phyloP scores from a whole-genome alignment of 805 yeast species.

The Yarrowia divulgata region DNA sequence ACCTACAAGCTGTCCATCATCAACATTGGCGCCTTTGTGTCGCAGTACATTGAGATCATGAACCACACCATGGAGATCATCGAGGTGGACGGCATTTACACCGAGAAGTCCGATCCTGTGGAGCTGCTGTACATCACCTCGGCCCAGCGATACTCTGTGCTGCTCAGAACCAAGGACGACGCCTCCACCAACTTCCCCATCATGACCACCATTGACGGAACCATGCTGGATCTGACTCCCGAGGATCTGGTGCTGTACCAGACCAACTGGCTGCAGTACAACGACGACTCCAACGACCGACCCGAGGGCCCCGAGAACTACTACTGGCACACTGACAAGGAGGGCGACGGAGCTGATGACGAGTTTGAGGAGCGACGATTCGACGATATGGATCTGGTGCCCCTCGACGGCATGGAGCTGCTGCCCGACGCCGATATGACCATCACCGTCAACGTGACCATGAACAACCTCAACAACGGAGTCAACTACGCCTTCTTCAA shows the following conservation, averaged over 20 bases:
- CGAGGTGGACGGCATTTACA: slow-evolving; percentile 91
- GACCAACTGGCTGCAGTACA: slow-evolving; percentile 76
- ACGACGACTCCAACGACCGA: slow-evolving; percentile 58
- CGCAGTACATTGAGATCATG: slow-evolving; percentile 88
- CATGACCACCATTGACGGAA: slow-evolving; percentile 79
- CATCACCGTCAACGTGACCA: slow-evolving; percentile 73
- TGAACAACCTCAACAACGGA: slow-evolving; percentile 89
- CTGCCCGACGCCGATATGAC: slow-evolving; percentile 70
- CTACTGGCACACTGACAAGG: slow-evolving; percentile 42
- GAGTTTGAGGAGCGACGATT: slow-evolving; percentile 53
- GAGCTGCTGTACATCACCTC: slow-evolving; percentile 78
- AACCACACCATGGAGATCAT: slow-evolving; percentile 86
- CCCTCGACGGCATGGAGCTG: slow-evolving; percentile 62
- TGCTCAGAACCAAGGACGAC: slow-evolving; percentile 73
- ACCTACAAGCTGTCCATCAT: slow-evolving; percentile 83
- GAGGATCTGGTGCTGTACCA: slow-evolving; percentile 68
- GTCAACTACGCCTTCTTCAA: slow-evolving; percentile 96
- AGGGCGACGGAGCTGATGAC: slow-evolving; percentile 55
- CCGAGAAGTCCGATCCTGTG: slow-evolving; percentile 70
- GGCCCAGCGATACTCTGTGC: slow-evolving; percentile 89
- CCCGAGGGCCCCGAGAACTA: slow-evolving; percentile 56
- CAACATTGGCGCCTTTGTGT: slow-evolving; percentile 90
- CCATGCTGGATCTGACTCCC: slow-evolving; percentile 82
- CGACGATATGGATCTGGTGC: slow-evolving; percentile 82
- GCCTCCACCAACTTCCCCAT: slow-evolving; percentile 75